A percentile compares a stretch with the other conserved stretches of the same genome.
Evolutionary conservation across 176 grass and related monocot species (phyloP).

Genomic region (Saccharum officinarum): DNA sequence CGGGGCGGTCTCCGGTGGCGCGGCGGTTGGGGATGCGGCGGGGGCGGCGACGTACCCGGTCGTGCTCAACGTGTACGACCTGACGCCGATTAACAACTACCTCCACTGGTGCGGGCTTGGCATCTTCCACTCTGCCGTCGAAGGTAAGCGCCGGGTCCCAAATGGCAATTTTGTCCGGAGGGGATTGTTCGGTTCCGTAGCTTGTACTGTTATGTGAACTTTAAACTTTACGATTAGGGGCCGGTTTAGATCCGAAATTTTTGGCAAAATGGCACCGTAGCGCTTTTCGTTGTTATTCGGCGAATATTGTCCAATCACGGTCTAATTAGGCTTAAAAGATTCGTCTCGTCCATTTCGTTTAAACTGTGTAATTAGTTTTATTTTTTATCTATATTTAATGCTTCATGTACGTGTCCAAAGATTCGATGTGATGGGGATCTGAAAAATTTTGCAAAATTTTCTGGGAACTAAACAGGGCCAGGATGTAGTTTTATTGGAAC

Average conservation of each 20-base stretch:
- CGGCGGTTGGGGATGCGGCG: conserved; percentile 26
- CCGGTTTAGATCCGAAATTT: too few species aligned
- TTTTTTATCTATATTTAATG: too few species aligned
- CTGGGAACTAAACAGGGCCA: too few species aligned
- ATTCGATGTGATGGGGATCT: too few species aligned
- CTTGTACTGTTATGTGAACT: not conserved
- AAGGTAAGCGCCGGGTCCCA: conserved; percentile 48
- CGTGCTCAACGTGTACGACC: conserved; percentile 93
- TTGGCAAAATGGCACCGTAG: too few species aligned
- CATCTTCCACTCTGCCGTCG: conserved; percentile 97
- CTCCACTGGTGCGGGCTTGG: conserved; percentile 89
- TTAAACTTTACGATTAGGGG: not conserved
- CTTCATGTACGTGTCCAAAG: too few species aligned
- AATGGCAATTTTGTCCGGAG: not conserved
- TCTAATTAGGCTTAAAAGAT: too few species aligned
- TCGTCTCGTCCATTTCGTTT: too few species aligned
- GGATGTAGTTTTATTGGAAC: not conserved
- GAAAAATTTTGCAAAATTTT: too few species aligned
- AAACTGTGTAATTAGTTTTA: too few species aligned
- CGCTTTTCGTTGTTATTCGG: too few species aligned
- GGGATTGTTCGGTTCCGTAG: not conserved
- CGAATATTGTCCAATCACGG: too few species aligned
- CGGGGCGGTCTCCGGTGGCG: conserved; percentile 33
- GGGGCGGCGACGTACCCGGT: conserved; percentile 40
- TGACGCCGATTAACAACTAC: conserved; percentile 96